These are phyloP conservation scores for Nannizziopsis barbatae DNA, from an alignment of 2,329 filamentous ascomycete genomes.

Conservation along the genomic window DNA sequence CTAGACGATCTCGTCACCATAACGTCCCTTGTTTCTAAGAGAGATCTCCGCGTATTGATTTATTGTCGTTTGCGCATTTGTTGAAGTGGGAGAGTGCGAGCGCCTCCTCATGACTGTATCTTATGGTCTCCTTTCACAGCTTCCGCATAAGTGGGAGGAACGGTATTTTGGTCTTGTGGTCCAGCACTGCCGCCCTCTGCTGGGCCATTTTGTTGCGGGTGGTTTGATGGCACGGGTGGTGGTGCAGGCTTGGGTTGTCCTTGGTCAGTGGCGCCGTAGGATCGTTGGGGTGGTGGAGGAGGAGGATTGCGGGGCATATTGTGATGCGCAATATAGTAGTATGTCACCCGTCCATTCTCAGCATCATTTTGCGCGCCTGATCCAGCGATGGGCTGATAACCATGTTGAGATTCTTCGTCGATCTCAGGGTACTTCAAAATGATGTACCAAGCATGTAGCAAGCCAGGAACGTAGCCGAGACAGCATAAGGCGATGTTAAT, in stretches of 20 bases:
- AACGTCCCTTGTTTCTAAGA: no score
- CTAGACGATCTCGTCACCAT: no score
- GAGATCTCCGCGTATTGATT: no score
- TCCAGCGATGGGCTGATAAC: constrained; percentile 54
- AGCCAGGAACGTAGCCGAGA: constrained; percentile 70
- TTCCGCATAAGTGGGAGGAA: constrained; percentile 78
- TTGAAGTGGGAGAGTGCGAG: no score
- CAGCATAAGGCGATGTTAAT: constrained; percentile 89
- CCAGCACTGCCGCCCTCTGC: constrained; percentile 22
- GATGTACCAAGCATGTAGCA: constrained; percentile 96
- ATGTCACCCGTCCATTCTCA: constrained; percentile 49
- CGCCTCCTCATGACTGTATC: constrained; percentile 51
- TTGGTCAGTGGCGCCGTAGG: constrained; percentile 30
- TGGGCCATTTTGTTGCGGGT: constrained; percentile 12
- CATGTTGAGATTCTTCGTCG: constrained; percentile 46
- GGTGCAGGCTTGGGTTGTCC: constrained; percentile 21
- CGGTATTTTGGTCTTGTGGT: constrained; percentile 30
- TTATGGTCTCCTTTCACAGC: constrained; percentile 86
- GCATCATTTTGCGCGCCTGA: constrained; percentile 32
- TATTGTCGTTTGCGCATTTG: no score
- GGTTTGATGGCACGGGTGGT: constrained; percentile 13
- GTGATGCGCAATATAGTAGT: constrained; percentile 59
- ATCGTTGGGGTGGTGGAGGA: constrained; percentile 19
- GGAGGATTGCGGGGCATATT: constrained; percentile 16
- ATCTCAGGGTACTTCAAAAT: constrained; percentile 78